Conservation (phyloP, 768 basidiomycete species). For the Calocybe gangraenosa region DNA sequence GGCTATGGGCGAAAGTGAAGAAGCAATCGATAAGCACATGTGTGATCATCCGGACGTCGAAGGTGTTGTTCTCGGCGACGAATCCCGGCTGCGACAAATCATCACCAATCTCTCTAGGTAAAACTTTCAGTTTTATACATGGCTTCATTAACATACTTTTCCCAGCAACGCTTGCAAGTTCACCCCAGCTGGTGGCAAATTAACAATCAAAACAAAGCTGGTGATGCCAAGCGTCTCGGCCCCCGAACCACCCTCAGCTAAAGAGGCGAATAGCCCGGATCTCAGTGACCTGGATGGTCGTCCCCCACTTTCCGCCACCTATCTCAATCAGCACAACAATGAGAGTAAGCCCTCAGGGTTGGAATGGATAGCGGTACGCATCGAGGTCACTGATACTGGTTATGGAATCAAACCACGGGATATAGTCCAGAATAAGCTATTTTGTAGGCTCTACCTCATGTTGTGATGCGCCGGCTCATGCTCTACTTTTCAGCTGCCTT, state of each 20-base stretch:
- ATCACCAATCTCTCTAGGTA: conserved; percentile 82
- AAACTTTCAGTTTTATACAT: neutral
- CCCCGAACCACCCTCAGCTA: conserved; percentile 1
- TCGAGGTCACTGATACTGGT: conserved; percentile 79
- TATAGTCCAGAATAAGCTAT: conserved; percentile 66
- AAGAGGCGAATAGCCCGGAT: neutral
- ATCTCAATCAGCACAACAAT: conserved; percentile 50
- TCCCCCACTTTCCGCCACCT: conserved; percentile 31
- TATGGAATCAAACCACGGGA: conserved; percentile 49
- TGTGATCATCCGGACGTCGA: conserved; percentile 45
- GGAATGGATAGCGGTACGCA: conserved; percentile 75
- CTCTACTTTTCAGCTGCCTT: conserved; percentile 48
- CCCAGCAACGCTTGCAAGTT: conserved; percentile 77
- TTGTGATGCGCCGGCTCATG: neutral
- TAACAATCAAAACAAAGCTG: conserved; percentile 65
- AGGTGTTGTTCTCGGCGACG: conserved; percentile 79
- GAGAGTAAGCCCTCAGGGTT: conserved; percentile 34
- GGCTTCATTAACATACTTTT: neutral
- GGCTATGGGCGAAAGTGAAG: conserved; percentile 49
- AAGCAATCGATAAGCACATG: conserved; percentile 37
- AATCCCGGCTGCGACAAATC: conserved; percentile 75
- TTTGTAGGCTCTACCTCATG: conserved; percentile 44
- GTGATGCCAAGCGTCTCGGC: conserved; percentile 27
- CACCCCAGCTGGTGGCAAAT: conserved; percentile 63
- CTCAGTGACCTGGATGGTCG: conserved; percentile 14